Evolutionary conservation across 495 filamentous ascomycete genomes (phyloP).

Genomic region (Chaetomium tenue): DNA sequence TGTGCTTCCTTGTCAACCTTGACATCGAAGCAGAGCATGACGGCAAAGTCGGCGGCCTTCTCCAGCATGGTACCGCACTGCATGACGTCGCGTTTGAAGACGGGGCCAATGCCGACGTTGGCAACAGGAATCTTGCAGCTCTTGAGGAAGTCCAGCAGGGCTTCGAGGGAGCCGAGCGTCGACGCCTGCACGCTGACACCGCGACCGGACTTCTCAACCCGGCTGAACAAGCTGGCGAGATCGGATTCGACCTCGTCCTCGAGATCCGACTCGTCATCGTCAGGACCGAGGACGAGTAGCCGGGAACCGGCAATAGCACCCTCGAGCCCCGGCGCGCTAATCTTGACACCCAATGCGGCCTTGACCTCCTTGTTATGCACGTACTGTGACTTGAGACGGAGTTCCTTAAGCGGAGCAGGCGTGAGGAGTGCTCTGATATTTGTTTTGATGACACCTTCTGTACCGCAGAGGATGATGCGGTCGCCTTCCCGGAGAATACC

Average conservation of each 20-base stretch:
- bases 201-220: constrained; percentile 83
- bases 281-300: constrained; percentile 85
- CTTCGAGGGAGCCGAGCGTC: constrained; percentile 95
- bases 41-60: constrained; percentile 90
- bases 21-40: constrained; percentile 99
- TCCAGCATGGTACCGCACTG: constrained; percentile 95
- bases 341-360: constrained; percentile 97
- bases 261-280: constrained; percentile 94
- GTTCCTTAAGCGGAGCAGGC: constrained; percentile 88
- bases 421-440: constrained; percentile 97
- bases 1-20: constrained; percentile 97
- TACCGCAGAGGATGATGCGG: constrained; percentile 89
- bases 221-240: constrained; percentile 83
- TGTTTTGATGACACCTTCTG: constrained; percentile 88
- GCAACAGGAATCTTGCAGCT: constrained; percentile 94
- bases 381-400: constrained; percentile 88
- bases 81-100: constrained; percentile 98
- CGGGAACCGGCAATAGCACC: constrained; percentile 96
- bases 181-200: constrained; percentile 98
- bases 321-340: constrained; percentile 93
- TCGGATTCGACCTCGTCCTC: constrained; percentile 96
- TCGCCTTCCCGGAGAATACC: constrained; percentile 94
- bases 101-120: constrained; percentile 95
- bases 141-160: constrained; percentile 91
- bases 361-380: constrained; percentile 99